A percentile compares a stretch with the other conserved stretches of the same genome.
Conservation (phyloP, 306 rosid genomes). For the Hippophae tibetana region DNA sequence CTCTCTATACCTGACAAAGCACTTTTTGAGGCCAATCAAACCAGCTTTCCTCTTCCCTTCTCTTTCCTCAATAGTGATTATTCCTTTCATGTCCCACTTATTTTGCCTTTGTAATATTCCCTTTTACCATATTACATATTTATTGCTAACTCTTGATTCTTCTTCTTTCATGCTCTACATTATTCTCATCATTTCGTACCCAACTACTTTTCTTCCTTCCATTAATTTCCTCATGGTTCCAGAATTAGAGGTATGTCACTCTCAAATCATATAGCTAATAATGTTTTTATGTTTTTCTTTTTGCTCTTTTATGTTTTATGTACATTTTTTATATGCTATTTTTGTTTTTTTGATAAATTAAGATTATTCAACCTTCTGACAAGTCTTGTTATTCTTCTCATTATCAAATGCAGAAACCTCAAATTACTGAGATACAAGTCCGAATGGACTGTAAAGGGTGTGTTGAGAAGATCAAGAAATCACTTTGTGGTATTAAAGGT, state of each 20-base stretch:
- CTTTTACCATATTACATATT: constrained; percentile 23
- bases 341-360: background rate
- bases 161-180: constrained; percentile 30
- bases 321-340: too few species aligned
- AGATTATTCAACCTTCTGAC: constrained; percentile 5
- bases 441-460: constrained; percentile 95
- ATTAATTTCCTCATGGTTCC: constrained; percentile 45
- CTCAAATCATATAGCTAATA: constrained; percentile 8
- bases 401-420: constrained; percentile 52
- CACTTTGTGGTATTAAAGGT: constrained; percentile 66
- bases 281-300: background rate
- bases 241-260: constrained; percentile 44
- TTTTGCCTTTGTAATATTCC: constrained; percentile 58
- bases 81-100: constrained; percentile 56
- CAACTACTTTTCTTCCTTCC: constrained; percentile 21
- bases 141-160: constrained; percentile 49
- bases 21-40: constrained; percentile 23
- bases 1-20: constrained; percentile 16
- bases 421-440: constrained; percentile 63
- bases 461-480: constrained; percentile 80
- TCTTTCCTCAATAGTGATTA: constrained; percentile 22
- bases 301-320: background rate
- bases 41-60: constrained; percentile 8
- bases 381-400: background rate
- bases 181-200: constrained; percentile 12